Evolutionary conservation across 2,329 filamentous ascomycete species (phyloP).

Genomic region (Blumeria hordei): DNA sequence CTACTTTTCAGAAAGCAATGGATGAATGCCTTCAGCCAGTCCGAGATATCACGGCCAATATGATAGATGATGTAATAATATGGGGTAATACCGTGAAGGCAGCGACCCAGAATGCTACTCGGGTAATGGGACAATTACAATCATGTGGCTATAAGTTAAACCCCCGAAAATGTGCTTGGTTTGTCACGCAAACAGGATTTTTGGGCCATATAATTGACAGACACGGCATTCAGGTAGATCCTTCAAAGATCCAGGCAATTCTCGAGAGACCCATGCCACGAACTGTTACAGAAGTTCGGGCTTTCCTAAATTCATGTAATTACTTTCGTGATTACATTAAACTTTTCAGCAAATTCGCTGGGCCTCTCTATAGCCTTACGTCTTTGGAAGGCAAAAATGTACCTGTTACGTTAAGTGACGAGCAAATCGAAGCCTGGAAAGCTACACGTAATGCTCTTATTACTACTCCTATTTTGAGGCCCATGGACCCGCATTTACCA

Average conservation of each 20-base stretch:
- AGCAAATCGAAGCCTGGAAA: background rate
- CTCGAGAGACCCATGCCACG: background rate
- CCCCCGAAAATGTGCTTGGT: background rate
- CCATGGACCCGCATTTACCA: background rate
- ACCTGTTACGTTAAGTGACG: background rate
- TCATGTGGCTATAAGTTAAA: background rate
- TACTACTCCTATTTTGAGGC: background rate
- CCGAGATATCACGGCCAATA: background rate
- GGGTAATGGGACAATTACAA: background rate
- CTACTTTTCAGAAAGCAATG: background rate
- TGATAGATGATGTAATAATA: background rate
- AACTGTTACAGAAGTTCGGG: background rate
- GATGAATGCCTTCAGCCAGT: background rate
- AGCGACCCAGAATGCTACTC: background rate
- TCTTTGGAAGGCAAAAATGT: background rate
- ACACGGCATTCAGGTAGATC: background rate
- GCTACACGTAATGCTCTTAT: background rate
- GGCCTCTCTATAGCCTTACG: background rate
- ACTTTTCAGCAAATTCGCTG: background rate
- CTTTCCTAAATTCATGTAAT: background rate
- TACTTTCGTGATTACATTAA: background rate
- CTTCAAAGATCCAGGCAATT: background rate
- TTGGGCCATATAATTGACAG: background rate
- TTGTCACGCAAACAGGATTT: background rate
- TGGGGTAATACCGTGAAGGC: background rate